Evolutionary conservation across 2,329 filamentous ascomycete species (phyloP), one percentile per base, ranked within the genome.

Genomic region (Ustilaginoidea virens): DNA sequence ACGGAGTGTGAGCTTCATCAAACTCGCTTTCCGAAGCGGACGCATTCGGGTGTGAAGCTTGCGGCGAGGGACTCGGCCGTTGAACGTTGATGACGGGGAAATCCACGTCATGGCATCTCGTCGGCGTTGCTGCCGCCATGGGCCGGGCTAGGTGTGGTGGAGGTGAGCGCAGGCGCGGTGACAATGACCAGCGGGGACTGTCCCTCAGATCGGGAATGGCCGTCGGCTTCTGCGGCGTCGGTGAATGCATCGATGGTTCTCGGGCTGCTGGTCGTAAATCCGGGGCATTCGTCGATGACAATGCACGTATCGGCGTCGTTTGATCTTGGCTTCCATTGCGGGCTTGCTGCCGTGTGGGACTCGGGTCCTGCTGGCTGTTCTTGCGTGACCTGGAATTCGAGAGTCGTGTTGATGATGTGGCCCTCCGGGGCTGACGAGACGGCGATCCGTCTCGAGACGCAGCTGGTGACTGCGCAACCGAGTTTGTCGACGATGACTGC

Each of bases 151-250:
- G 45, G 30, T 58, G 47, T 9, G 80, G 79, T 13, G 81, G 79
- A 31, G 81, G 81, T 6, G 81, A 85, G 48, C 76, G 79, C 38
- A 90, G 51, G 36, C 80, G 69, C 25, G 81, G 80, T 26, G 80
- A 86, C 36, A 78, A 56, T 16, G 81, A 79, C 80, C 80, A 87
- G 52, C 76, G 69, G 36, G 72, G 72, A 30, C 65, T 65, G 33
- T 74, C 66, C 44, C 49, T 65, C 23, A 62, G 45, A 29, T 77
- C 64, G 29, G 59, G 48, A 28, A 51, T 46, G 36, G 58, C 46
- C 15, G 58, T 49, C 5, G 66, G 56, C 50, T 85, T 83, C 43
- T 76, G 66, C 10, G 78, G 70, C 36, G 66, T 65, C 25, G 74
- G 63, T 30, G 69, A 60, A 53, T 74, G 74, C 41, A 68, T 55